These are phyloP conservation scores for Lentinula sp. DNA, from an alignment of 768 basidiomycete species.

Conservation along the genomic window DNA sequence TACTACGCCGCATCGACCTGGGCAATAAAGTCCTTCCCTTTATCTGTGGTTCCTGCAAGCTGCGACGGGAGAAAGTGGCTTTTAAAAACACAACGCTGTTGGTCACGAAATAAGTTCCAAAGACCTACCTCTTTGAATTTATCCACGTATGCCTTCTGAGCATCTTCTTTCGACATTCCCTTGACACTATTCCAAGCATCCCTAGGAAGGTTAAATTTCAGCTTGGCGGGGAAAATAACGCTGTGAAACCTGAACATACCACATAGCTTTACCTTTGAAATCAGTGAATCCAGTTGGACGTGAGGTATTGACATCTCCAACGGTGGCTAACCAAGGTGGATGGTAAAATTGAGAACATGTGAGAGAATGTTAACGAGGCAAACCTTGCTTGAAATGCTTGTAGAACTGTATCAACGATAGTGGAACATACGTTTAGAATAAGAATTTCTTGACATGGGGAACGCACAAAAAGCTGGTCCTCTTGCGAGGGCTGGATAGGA, in stretches of 20 bases:
- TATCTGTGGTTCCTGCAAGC: conserved; percentile 27
- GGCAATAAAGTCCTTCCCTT: conserved; percentile 43
- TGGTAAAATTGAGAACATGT: neutral
- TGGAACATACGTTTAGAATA: conserved; percentile 6
- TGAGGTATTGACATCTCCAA: conserved; percentile 63
- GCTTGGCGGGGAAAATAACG: conserved; percentile 5
- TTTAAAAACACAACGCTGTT: neutral
- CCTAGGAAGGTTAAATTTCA: conserved; percentile 38
- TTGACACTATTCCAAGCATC: conserved; percentile 79
- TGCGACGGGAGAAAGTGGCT: neutral
- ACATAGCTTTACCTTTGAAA: conserved; percentile 87
- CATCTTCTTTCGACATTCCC: conserved; percentile 69
- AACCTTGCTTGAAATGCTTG: conserved; percentile 90
- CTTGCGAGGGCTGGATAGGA: conserved; percentile 64
- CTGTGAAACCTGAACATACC: conserved; percentile 39
- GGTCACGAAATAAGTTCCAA: neutral
- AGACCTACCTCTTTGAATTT: conserved; percentile 59
- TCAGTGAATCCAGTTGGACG: conserved; percentile 70
- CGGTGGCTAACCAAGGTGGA: conserved; percentile 40
- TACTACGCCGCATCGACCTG: conserved; percentile 47
- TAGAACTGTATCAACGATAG: conserved; percentile 65
- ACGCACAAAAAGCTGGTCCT: conserved; percentile 77
- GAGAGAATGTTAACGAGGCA: neutral
- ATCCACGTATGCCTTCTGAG: conserved; percentile 67
- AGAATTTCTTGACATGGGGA: neutral